These are phyloP conservation scores for Tylopilus sp. DNA, from an alignment of 768 basidiomycete species.

Conservation along the genomic window DNA sequence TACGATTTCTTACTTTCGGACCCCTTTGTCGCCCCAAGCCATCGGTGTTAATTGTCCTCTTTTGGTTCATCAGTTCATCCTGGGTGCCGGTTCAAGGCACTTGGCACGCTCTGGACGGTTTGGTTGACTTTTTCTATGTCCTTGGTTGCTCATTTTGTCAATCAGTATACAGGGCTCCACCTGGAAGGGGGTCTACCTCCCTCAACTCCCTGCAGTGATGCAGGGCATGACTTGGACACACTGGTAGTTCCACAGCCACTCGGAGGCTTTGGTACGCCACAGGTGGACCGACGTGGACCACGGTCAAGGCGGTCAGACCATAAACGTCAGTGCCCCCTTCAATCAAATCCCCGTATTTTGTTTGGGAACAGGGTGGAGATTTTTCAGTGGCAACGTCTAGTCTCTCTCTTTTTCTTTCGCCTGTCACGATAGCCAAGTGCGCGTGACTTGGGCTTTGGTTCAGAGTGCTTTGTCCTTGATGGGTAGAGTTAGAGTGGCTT, in stretches of 20 bases:
- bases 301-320: neutral
- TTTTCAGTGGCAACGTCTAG: slow-evolving; percentile 22
- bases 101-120: neutral
- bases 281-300: neutral
- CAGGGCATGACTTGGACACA: slow-evolving; percentile 4
- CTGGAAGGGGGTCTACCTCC: slow-evolving; percentile 12
- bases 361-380: slow-evolving; percentile 30
- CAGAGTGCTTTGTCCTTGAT: neutral
- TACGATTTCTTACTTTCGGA: slow-evolving; percentile 28
- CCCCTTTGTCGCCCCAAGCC: slow-evolving; percentile 11
- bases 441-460: neutral
- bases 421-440: neutral
- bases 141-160: neutral
- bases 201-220: neutral
- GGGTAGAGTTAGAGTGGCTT: neutral
- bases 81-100: slow-evolving; percentile 17
- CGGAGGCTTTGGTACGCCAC: neutral
- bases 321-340: slow-evolving; percentile 4
- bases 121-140: neutral
- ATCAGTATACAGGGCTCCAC: slow-evolving; percentile 13
- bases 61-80: slow-evolving; percentile 34
- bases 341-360: slow-evolving; percentile 36
- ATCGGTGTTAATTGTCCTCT: slow-evolving; percentile 17
- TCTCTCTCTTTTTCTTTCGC: neutral
- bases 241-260: neutral